Percentiles rank a stretch among this genome's conserved stretches.
Evolutionary conservation across 768 basidiomycete species (phyloP).

Genomic region (Naganishia antarctica): DNA sequence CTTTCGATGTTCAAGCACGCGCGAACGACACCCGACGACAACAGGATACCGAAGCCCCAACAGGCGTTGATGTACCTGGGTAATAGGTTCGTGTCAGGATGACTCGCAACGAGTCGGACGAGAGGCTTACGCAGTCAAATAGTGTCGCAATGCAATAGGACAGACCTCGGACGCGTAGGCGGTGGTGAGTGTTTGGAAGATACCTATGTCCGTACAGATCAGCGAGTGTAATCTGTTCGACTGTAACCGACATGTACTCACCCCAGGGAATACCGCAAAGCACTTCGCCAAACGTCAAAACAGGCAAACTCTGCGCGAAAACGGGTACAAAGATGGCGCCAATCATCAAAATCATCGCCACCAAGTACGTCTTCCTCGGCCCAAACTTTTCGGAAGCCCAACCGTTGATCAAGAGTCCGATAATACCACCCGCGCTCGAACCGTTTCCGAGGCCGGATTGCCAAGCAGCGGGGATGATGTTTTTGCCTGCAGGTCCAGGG

Average conservation of each 20-base stretch:
- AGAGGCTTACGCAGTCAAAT: conserved; percentile 36
- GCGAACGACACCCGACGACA: conserved; percentile 32
- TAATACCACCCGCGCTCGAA: conserved; percentile 30
- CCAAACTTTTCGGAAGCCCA: conserved; percentile 26
- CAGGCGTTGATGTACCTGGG: conserved; percentile 20
- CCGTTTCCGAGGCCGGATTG: conserved; percentile 31
- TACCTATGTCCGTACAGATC: too few relatives aligned
- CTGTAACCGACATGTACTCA: too few relatives aligned
- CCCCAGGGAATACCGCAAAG: conserved; percentile 49
- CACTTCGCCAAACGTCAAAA: conserved; percentile 31
- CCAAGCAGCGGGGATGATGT: conserved; percentile 29
- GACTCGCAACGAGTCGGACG: neutral
- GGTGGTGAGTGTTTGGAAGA: conserved; percentile 37
- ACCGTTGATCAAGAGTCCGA: conserved; percentile 32
- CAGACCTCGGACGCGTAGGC: conserved; percentile 40
- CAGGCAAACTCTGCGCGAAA: conserved; percentile 30
- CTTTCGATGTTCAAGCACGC: conserved; percentile 24
- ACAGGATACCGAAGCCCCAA: conserved; percentile 29
- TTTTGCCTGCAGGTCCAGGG: conserved; percentile 23
- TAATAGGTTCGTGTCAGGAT: neutral
- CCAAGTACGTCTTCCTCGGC: conserved; percentile 21
- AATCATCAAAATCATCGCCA: conserved; percentile 32
- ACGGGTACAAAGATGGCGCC: conserved; percentile 35
- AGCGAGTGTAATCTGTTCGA: too few relatives aligned
- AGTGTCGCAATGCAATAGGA: conserved; percentile 43